Conservation (phyloP, 2,329 filamentous ascomycete genomes). For the Aspergillus costaricaensis region DNA sequence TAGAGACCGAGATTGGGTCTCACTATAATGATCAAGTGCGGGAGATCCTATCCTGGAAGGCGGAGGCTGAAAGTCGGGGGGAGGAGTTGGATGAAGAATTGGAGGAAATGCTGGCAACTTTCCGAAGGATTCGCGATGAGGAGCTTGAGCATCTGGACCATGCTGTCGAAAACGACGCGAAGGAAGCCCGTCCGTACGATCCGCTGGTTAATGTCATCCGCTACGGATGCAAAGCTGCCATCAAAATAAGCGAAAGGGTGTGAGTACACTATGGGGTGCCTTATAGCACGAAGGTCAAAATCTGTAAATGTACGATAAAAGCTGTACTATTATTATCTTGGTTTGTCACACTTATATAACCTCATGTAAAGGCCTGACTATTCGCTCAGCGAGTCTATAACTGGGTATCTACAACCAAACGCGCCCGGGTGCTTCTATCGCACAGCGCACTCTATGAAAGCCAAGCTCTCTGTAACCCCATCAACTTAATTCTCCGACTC, state of each 20-base stretch:
- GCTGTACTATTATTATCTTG: not conserved
- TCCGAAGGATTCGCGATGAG: slow-evolving; percentile 87
- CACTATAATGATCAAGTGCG: slow-evolving; percentile 95
- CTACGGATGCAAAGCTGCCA: slow-evolving; percentile 86
- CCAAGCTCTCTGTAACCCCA: not conserved
- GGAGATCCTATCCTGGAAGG: slow-evolving; percentile 76
- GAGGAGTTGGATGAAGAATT: slow-evolving; percentile 82
- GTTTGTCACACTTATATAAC: not conserved
- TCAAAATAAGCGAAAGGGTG: slow-evolving; percentile 71
- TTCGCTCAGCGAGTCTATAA: not conserved
- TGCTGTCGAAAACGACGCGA: slow-evolving; percentile 89
- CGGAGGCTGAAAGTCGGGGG: slow-evolving; percentile 71
- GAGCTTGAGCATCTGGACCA: slow-evolving; percentile 96
- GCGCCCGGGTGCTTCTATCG: not conserved
- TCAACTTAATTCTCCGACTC: slow-evolving; percentile 12
- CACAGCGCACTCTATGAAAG: not conserved
- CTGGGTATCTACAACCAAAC: slow-evolving; percentile 25
- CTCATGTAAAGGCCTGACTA: not conserved
- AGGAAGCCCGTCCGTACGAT: slow-evolving; percentile 87
- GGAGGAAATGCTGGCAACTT: slow-evolving; percentile 67
- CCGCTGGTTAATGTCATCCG: slow-evolving; percentile 83
- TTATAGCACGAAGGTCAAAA: not conserved
- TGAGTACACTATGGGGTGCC: slow-evolving; percentile 23
- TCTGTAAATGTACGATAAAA: not conserved
- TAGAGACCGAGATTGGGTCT: slow-evolving; percentile 94